Percentiles rank a stretch among this genome's conserved stretches.
phyloP scores from a whole-genome alignment of 2,329 filamentous ascomycete genomes.

The Alternaria solani region DNA sequence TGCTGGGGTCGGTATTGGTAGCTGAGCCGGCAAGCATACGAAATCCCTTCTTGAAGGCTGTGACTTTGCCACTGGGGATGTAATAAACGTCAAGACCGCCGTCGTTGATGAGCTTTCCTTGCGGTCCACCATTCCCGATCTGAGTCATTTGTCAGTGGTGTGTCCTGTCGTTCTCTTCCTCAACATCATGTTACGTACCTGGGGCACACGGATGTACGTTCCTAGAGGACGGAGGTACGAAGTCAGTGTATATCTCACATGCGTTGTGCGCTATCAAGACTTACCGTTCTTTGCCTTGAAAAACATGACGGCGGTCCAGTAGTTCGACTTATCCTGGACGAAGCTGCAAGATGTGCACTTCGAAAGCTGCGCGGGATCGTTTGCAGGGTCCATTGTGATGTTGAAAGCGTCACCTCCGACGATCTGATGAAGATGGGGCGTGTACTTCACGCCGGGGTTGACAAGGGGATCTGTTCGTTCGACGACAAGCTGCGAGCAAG shows the following conservation, averaged over 20 bases:
- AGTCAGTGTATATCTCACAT: neutral
- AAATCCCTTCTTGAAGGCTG: constrained; percentile 49
- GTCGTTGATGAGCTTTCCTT: constrained; percentile 46
- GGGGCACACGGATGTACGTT: constrained; percentile 41
- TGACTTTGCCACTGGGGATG: constrained; percentile 44
- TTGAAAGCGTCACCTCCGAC: constrained; percentile 47
- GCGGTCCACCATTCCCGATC: constrained; percentile 45
- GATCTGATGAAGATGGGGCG: constrained; percentile 48
- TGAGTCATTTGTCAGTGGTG: neutral
- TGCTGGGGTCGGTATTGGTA: constrained; percentile 41
- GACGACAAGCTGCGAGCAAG: constrained; percentile 47
- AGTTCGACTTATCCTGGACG: constrained; percentile 45
- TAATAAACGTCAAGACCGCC: constrained; percentile 49
- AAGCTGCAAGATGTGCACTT: constrained; percentile 47
- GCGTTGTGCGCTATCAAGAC: neutral
- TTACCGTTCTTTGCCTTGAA: constrained; percentile 46
- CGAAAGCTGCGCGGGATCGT: constrained; percentile 34
- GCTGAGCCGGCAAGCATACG: constrained; percentile 46
- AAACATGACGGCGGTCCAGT: constrained; percentile 51
- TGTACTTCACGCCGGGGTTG: constrained; percentile 47
- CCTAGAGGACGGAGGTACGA: neutral
- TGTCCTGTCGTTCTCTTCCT: neutral
- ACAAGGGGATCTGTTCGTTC: constrained; percentile 46
- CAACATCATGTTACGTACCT: constrained; percentile 15
- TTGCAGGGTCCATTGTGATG: constrained; percentile 43